Percentiles rank a stretch among this genome's conserved stretches.
phyloP scores from a whole-genome alignment of 495 filamentous ascomycete genomes.

The Penicillium angulare region DNA sequence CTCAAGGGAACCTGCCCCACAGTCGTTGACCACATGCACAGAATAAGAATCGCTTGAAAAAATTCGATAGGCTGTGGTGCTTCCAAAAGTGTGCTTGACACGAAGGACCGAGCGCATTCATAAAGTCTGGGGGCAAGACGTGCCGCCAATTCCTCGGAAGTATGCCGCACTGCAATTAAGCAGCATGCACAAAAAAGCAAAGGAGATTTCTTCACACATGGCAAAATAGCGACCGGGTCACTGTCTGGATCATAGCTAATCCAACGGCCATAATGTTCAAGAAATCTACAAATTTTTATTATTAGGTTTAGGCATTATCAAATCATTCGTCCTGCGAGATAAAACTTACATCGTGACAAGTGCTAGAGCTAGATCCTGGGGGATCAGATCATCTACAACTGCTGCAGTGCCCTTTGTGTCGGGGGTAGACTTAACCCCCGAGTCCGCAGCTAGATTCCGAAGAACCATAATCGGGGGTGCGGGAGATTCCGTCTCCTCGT shows the following conservation, averaged over 20 bases:
- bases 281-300: conserved; percentile 7
- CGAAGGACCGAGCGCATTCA: conserved; percentile 33
- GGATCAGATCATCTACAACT: conserved; percentile 22
- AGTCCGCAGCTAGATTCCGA: conserved; percentile 34
- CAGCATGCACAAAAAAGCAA: conserved; percentile 41
- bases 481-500: conserved; percentile 21
- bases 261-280: conserved; percentile 43
- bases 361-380: conserved; percentile 18
- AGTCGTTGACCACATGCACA: conserved; percentile 49
- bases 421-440: conserved; percentile 23
- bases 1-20: conserved; percentile 46
- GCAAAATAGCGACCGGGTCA: conserved; percentile 22
- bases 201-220: conserved; percentile 33
- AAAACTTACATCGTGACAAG: conserved; percentile 25
- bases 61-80: conserved; percentile 43
- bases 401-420: conserved; percentile 12
- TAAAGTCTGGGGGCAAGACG: conserved; percentile 38
- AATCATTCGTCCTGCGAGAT: too few species aligned
- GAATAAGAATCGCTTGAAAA: conserved; percentile 43
- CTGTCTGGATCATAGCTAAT: conserved; percentile 33
- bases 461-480: conserved; percentile 35
- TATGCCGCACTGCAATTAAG: conserved; percentile 46
- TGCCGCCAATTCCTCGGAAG: conserved; percentile 35
- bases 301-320: too few species aligned
- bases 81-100: conserved; percentile 31